Evolutionary conservation across 2,329 filamentous ascomycete species (phyloP).

Genomic region (Teratosphaeria viscida): DNA sequence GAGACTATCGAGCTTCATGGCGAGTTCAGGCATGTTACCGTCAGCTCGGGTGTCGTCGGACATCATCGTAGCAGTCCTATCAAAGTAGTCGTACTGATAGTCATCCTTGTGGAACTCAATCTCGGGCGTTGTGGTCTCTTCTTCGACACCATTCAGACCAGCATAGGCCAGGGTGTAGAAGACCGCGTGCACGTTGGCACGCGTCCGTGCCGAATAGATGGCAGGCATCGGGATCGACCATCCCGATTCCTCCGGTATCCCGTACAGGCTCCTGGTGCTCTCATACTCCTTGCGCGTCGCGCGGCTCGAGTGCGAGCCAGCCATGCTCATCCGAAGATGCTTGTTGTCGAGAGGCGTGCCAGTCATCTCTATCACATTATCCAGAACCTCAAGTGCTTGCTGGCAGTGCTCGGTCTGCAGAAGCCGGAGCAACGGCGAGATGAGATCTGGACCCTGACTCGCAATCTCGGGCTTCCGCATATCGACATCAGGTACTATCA

Average conservation of each 20-base stretch:
- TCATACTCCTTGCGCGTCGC: constrained; percentile 90
- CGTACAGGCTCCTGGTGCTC: constrained; percentile 85
- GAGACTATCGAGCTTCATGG: constrained; percentile 47
- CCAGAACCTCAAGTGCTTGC: constrained; percentile 80
- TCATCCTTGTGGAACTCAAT: constrained; percentile 91
- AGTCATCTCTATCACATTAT: constrained; percentile 91
- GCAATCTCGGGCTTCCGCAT: constrained; percentile 87
- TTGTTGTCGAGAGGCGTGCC: constrained; percentile 81
- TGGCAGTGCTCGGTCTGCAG: constrained; percentile 90
- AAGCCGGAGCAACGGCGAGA: constrained; percentile 80
- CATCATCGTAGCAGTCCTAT: constrained; percentile 80
- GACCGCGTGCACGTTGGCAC: constrained; percentile 86
- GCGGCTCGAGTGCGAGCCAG: constrained; percentile 66
- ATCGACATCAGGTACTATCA: constrained; percentile 79
- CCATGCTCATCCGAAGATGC: constrained; percentile 97
- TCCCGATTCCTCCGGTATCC: constrained; percentile 87
- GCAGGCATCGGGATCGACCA: constrained; percentile 95
- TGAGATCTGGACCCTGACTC: constrained; percentile 83
- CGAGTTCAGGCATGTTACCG: constrained; percentile 69
- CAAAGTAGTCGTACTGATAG: constrained; percentile 69
- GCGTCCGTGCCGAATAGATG: constrained; percentile 73
- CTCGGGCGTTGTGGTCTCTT: constrained; percentile 61
- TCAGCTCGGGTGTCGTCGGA: constrained; percentile 70
- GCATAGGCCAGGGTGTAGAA: constrained; percentile 60
- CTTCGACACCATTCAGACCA: constrained; percentile 33